These are phyloP conservation scores for Plantago elongata DNA, from an alignment of 257 asterid genomes.

Conservation along the genomic window DNA sequence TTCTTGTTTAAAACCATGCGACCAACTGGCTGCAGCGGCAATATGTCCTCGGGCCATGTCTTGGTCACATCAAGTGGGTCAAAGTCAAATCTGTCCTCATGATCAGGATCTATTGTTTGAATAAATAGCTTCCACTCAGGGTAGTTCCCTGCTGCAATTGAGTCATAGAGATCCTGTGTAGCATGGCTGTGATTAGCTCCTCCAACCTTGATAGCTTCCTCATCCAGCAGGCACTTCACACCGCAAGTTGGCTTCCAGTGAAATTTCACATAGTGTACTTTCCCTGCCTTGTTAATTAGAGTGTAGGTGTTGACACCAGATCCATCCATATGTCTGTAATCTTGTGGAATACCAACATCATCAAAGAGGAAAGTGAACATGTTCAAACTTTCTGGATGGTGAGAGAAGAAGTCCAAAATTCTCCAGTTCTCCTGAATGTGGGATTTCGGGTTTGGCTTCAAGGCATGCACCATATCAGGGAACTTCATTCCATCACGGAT, in stretches of 20 bases:
- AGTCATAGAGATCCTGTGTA: slow-evolving; percentile 86
- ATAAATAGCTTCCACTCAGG: slow-evolving; percentile 98
- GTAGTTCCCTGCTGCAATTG: slow-evolving; percentile 80
- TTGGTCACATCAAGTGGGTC: slow-evolving; percentile 95
- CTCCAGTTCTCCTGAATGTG: slow-evolving; percentile 98
- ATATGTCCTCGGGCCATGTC: slow-evolving; percentile 93
- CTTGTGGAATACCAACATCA: slow-evolving; percentile 88
- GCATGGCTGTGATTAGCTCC: slow-evolving; percentile 97
- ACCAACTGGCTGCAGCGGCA: slow-evolving; percentile 97
- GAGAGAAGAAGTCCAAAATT: slow-evolving; percentile 85
- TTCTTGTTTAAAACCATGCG: slow-evolving; percentile 88
- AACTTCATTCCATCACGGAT: slow-evolving; percentile 90
- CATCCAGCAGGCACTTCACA: slow-evolving; percentile 75
- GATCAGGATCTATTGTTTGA: slow-evolving; percentile 82
- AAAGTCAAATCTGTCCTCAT: slow-evolving; percentile 80
- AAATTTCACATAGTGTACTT: slow-evolving; percentile 80
- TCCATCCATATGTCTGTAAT: slow-evolving; percentile 97
- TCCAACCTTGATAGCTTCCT: slow-evolving; percentile 73
- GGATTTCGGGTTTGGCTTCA: slow-evolving; percentile 92
- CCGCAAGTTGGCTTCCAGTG: slow-evolving; percentile 99
- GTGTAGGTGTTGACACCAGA: slow-evolving; percentile 87
- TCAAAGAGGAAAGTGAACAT: slow-evolving; percentile 85
- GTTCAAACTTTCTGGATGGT: slow-evolving; percentile 85
- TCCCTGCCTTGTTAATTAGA: slow-evolving; percentile 82
- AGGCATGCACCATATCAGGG: slow-evolving; percentile 84